phyloP scores from a whole-genome alignment of 148 eudicot genomes.

The Oxyria digyna region DNA sequence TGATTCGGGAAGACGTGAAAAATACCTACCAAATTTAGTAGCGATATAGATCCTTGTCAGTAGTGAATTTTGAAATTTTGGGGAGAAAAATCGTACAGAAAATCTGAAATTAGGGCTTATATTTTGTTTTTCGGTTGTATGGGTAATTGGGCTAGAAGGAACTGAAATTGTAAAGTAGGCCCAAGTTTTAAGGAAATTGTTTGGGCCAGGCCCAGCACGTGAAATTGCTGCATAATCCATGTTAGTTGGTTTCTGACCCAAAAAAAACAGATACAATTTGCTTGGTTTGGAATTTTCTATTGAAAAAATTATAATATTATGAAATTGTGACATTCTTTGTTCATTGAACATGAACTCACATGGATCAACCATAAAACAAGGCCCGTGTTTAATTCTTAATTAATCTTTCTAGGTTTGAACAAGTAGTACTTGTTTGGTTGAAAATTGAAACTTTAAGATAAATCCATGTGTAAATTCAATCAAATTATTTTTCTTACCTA shows the following conservation, averaged over 20 bases:
- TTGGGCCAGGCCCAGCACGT: background rate
- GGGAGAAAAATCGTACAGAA: slow-evolving; percentile 1
- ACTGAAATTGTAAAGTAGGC: background rate
- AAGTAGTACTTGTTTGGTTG: too few relatives aligned
- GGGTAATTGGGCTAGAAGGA: background rate
- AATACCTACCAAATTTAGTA: background rate
- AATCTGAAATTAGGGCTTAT: background rate
- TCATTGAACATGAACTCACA: background rate
- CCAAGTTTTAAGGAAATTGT: background rate
- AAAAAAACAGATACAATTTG: too few relatives aligned
- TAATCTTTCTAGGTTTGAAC: background rate
- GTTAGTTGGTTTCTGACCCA: too few relatives aligned
- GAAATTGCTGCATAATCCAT: too few relatives aligned
- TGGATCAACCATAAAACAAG: background rate
- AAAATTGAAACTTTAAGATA: too few relatives aligned
- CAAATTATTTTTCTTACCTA: too few relatives aligned
- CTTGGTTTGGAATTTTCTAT: too few relatives aligned
- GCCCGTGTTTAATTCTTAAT: background rate
- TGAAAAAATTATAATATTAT: too few relatives aligned
- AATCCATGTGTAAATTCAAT: too few relatives aligned
- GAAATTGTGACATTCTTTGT: background rate
- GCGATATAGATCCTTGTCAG: background rate
- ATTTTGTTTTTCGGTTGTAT: background rate
- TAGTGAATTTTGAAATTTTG: background rate
- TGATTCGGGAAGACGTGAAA: background rate